phyloP scores from a whole-genome alignment of 2,329 filamentous ascomycete species.

The Rutstroemia sp. region DNA sequence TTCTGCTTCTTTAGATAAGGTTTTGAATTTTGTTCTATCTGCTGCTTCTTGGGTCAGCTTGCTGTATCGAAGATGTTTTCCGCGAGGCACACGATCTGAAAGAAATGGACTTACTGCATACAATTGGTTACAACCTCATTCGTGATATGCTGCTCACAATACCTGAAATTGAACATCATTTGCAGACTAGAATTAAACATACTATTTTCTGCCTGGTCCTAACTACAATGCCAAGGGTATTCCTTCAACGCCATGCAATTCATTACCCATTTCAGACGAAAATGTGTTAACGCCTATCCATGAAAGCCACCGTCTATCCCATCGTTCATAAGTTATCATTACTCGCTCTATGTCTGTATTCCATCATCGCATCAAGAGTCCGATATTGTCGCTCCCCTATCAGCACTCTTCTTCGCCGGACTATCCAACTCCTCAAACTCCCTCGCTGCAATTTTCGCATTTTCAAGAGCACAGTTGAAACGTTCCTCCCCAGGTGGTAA shows the following conservation, averaged over 20 bases:
- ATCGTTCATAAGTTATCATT: neutral
- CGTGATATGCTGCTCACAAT: no score
- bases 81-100: no score
- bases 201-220: neutral
- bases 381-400: slow-evolving; percentile 21
- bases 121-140: no score
- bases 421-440: slow-evolving; percentile 67
- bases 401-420: slow-evolving; percentile 30
- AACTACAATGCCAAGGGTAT: slow-evolving; percentile 8
- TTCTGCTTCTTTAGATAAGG: no score
- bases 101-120: no score
- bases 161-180: no score
- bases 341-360: neutral
- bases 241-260: slow-evolving; percentile 8
- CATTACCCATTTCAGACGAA: neutral
- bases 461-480: slow-evolving; percentile 85
- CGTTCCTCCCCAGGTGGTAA: slow-evolving; percentile 85
- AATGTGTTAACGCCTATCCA: neutral
- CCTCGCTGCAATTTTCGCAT: slow-evolving; percentile 78
- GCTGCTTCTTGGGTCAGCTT: no score
- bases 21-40: no score
- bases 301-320: neutral
- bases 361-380: neutral
- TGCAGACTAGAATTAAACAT: neutral
- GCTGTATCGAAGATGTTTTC: no score